Base-by-base conservation (phyloP, 306 rosid species). In the Malus sylvestris region DNA sequence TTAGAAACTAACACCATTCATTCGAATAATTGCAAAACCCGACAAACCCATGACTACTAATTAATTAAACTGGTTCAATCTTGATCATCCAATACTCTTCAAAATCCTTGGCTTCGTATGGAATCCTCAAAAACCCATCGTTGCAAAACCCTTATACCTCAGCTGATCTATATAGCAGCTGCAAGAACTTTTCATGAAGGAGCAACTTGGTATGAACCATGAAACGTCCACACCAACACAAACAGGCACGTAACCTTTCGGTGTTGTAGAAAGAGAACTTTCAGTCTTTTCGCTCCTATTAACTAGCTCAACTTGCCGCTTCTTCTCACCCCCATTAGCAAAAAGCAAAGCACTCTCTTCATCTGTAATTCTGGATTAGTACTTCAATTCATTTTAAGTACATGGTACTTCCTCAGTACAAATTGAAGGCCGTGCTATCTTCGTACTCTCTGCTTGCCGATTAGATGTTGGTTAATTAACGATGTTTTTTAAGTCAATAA, bases 91-190 rank as follows among this genome's bases (percentile, higher is more conserved):
- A 78, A 27, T 32, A 53, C 32, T 83, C 87, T 76, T 89, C 93
- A 76, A 89, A 89, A 40, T 80, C 84, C 45, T 58, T 79, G 0
- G 87, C 83, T 78, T 87, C 89, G 22, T 70, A 80, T 14, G 73
- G 84, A 57, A 89, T 89, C 80, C 88, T 87, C 25, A 87, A 78
- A 76, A 87, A 71, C 44, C 91, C 93, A 70, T 85, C 84, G 59
- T 78, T 85, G 35, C 59, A 66, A 65, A 85, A 87, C 6, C 89
- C 91, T 73, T 73, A 85, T 52, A 81, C 86, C 66, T 85, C 86
- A 7, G 81, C 88, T 27, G 88, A 77, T 62, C 63, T 62, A 40
- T 55, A 58, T 3, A 89, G 76, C 67, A 89, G 22, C 73, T 83
- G 84, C 30, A 74, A 52, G 67, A 89, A 89, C 72, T 80, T 73